Evolutionary conservation across 805 yeast species (phyloP).

Genomic region (Monosporozyma aquatica): DNA sequence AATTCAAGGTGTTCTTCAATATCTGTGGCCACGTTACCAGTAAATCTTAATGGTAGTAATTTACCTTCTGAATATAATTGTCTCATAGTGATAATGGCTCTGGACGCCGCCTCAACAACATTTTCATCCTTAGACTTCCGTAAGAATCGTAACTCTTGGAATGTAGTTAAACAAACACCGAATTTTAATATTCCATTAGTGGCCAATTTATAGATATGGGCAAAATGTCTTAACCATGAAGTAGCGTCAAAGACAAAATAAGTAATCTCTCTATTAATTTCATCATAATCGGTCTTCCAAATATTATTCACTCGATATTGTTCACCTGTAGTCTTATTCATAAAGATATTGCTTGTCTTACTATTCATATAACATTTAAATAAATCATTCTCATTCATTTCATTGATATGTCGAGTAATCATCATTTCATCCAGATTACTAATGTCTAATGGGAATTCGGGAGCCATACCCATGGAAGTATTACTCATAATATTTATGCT

Average conservation of each 20-base stretch:
- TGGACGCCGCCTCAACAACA: conserved; percentile 70
- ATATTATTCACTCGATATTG: conserved; percentile 2
- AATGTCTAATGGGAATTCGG: background rate
- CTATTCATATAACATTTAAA: conserved; percentile 14
- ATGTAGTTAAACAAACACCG: conserved; percentile 64
- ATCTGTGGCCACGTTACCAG: conserved; percentile 59
- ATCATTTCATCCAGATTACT: background rate
- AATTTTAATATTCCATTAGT: conserved; percentile 49
- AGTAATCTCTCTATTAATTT: conserved; percentile 48
- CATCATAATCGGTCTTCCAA: conserved; percentile 3
- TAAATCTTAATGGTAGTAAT: conserved; percentile 53
- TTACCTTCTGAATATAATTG: conserved; percentile 51
- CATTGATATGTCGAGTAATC: background rate
- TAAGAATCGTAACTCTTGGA: conserved; percentile 65
- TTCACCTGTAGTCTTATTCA: conserved; percentile 2
- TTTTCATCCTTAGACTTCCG: conserved; percentile 64
- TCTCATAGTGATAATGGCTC: conserved; percentile 67
- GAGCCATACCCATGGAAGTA: background rate
- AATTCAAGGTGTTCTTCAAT: conserved; percentile 66
- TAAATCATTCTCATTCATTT: conserved; percentile 7
- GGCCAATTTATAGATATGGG: conserved; percentile 61
- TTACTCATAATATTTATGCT: background rate
- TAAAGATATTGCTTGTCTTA: background rate
- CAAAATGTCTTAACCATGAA: conserved; percentile 75
- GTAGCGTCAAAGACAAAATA: conserved; percentile 65